Evolutionary conservation across 352 stramenopile species (phyloP).

Genomic region (Pythium pyrilobum): DNA sequence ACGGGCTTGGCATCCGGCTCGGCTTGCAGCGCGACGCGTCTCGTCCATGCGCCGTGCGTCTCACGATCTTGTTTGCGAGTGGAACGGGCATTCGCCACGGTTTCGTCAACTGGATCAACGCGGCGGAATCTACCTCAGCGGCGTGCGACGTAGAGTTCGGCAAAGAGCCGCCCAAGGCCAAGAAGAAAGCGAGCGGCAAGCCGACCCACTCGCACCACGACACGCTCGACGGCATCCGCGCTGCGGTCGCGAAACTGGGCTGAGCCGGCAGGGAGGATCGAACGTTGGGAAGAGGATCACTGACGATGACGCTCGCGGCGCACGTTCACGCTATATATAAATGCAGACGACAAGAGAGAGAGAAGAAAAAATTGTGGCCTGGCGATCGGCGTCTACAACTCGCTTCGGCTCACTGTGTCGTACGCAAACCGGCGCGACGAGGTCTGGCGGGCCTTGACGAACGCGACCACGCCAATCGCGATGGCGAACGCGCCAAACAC

Average conservation of each 20-base stretch:
- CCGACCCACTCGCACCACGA: constrained; percentile 3
- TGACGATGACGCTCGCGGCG: background rate
- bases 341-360: too few species aligned
- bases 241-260: constrained; percentile 17
- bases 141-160: constrained; percentile 42
- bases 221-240: constrained; percentile 14
- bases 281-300: background rate
- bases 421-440: constrained; percentile 42
- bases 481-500: constrained; percentile 25
- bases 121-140: constrained; percentile 6
- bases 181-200: constrained; percentile 10
- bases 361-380: background rate
- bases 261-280: background rate
- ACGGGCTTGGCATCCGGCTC: constrained; percentile 37
- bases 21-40: constrained; percentile 7
- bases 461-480: constrained; percentile 27
- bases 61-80: constrained; percentile 47
- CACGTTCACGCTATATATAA: too few species aligned
- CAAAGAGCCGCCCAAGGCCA: constrained; percentile 13
- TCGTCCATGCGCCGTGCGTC: constrained; percentile 21
- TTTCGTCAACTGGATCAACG: constrained; percentile 47
- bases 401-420: constrained; percentile 38
- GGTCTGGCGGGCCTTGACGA: constrained; percentile 27
- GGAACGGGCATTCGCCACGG: constrained; percentile 32
- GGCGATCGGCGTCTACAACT: constrained; percentile 15